Evolutionary conservation across 805 yeast genomes (phyloP).

Genomic region (Candida sakaeoensis): DNA sequence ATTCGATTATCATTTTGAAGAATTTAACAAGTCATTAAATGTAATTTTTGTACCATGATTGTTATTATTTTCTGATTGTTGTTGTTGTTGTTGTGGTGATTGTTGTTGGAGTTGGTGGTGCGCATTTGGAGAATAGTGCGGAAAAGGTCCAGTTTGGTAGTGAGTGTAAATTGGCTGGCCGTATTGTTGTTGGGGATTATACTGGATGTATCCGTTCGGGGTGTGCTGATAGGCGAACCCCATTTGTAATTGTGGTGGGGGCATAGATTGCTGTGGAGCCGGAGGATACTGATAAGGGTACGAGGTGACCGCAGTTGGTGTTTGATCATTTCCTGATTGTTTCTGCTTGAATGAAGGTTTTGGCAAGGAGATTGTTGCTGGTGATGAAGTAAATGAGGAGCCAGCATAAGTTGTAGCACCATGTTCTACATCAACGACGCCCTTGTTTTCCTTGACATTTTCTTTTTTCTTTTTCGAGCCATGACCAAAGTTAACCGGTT

Average conservation of each 20-base stretch:
- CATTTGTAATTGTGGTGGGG: conserved; percentile 20
- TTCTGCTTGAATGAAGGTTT: conserved; percentile 45
- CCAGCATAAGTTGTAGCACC: conserved; percentile 47
- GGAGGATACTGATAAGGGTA: conserved; percentile 4
- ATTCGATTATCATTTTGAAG: conserved; percentile 3
- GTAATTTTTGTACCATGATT: conserved; percentile 34
- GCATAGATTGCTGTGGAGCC: conserved; percentile 10
- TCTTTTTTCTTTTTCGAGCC: conserved; percentile 3
- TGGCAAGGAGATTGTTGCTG: conserved; percentile 53
- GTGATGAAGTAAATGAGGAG: conserved; percentile 53
- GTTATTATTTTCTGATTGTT: conserved; percentile 10
- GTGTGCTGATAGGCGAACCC: conserved; percentile 29
- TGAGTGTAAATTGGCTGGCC: conserved; percentile 10
- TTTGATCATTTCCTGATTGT: conserved; percentile 7
- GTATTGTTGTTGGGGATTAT: conserved; percentile 10
- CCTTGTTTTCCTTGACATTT: conserved; percentile 8
- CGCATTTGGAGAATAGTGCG: too few species aligned
- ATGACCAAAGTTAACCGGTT: conserved; percentile 27
- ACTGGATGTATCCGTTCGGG: conserved; percentile 31
- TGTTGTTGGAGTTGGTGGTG: too few species aligned
- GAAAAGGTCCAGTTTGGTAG: conserved; percentile 18
- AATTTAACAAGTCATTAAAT: conserved; percentile 30
- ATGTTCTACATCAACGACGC: conserved; percentile 11
- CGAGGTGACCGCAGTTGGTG: conserved; percentile 5
- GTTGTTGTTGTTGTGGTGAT: conserved; percentile 1